These are phyloP conservation scores for Fraxinus velutina DNA, from an alignment of 305 asterid species.

Conservation along the genomic window DNA sequence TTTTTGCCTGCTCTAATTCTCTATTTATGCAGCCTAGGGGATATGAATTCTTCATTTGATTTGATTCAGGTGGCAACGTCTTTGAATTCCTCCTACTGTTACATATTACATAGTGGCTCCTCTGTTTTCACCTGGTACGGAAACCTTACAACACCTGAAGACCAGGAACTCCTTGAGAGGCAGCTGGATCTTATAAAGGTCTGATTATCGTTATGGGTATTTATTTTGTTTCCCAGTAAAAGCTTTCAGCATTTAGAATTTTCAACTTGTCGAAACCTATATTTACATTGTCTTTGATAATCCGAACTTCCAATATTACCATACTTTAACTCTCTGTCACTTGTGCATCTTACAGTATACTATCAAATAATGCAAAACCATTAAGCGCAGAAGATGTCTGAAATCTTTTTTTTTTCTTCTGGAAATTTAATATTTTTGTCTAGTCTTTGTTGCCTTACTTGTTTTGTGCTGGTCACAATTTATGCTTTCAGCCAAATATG, in stretches of 20 bases:
- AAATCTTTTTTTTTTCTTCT: neutral
- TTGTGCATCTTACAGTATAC: neutral
- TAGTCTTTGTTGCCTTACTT: neutral
- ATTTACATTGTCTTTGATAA: conserved; percentile 4
- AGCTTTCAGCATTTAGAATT: conserved; percentile 8
- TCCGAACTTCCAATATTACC: neutral
- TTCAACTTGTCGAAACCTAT: neutral
- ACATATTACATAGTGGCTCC: conserved; percentile 57
- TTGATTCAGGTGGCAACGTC: conserved; percentile 68
- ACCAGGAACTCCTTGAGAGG: conserved; percentile 75
- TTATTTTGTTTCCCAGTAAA: conserved; percentile 6
- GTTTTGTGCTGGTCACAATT: conserved; percentile 19
- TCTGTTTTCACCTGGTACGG: conserved; percentile 72
- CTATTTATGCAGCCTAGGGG: conserved; percentile 4
- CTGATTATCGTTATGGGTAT: conserved; percentile 15
- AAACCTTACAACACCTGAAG: conserved; percentile 59
- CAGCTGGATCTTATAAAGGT: conserved; percentile 76
- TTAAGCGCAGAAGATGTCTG: neutral
- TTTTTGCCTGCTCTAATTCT: neutral
- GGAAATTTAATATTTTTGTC: conserved; percentile 3
- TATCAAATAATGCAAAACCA: neutral
- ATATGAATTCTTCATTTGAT: conserved; percentile 4
- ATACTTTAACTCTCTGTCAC: neutral
- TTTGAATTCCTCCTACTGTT: conserved; percentile 71
- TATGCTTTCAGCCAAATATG: conserved; percentile 60